Percentiles rank a stretch among this genome's conserved stretches.
Evolutionary conservation across 2,329 filamentous ascomycete species (phyloP).

Genomic region (Sordariomycetes sp.): DNA sequence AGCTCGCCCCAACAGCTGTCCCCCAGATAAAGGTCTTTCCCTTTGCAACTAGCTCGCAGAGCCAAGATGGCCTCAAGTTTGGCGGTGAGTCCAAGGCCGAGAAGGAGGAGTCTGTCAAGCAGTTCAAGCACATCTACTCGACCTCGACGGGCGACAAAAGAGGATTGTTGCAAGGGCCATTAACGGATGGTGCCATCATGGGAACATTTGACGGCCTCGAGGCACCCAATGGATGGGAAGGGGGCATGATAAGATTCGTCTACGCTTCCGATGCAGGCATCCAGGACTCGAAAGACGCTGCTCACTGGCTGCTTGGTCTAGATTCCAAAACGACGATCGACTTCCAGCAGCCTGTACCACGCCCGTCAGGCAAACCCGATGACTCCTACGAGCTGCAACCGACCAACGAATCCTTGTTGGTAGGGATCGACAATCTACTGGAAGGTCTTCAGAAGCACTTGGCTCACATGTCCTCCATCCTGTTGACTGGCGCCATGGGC

Average conservation of each 20-base stretch:
- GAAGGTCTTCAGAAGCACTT: conserved; percentile 66
- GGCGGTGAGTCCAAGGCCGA: conserved; percentile 81
- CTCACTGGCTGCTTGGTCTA: conserved; percentile 67
- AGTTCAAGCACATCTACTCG: conserved; percentile 64
- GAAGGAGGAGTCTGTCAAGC: conserved; percentile 65
- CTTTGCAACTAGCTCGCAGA: conserved; percentile 53
- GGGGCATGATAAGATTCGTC: conserved; percentile 75
- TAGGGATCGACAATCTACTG: conserved; percentile 76
- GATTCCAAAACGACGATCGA: conserved; percentile 68
- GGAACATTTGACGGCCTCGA: conserved; percentile 45
- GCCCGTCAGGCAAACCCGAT: conserved; percentile 46
- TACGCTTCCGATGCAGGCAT: conserved; percentile 19
- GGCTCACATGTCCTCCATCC: conserved; percentile 76
- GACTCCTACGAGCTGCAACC: conserved; percentile 45
- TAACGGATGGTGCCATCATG: conserved; percentile 83
- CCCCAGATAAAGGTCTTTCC: conserved; percentile 70
- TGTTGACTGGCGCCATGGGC: conserved; percentile 81
- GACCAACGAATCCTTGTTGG: conserved; percentile 51
- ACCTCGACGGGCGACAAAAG: conserved; percentile 19
- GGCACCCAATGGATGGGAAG: conserved; percentile 60
- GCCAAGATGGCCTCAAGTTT: conserved; percentile 65
- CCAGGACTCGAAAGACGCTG: conserved; percentile 35
- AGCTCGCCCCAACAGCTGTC: conserved; percentile 56
- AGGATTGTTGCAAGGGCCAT: conserved; percentile 68
- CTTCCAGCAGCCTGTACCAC: conserved; percentile 64